These are phyloP conservation scores for Cyclocybe aegerita DNA, from an alignment of 768 basidiomycete species.

Conservation along the genomic window DNA sequence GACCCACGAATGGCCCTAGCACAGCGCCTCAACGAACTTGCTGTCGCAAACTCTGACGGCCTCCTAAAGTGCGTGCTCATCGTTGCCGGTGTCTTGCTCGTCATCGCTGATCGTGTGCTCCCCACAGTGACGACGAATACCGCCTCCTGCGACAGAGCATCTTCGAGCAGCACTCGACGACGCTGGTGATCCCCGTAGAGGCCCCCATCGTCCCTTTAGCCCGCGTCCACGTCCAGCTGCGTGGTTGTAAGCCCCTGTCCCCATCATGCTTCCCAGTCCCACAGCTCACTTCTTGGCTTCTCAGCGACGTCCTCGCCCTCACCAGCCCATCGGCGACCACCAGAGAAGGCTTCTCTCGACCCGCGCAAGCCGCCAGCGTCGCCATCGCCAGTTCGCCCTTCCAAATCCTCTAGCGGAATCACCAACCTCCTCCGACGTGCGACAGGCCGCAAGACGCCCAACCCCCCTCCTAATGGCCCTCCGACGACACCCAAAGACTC, in stretches of 20 bases:
- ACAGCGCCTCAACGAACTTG: slow-evolving; percentile 64
- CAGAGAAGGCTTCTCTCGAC: slow-evolving; percentile 1
- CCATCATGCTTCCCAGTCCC: not conserved
- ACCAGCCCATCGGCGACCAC: slow-evolving; percentile 4
- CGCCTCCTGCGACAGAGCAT: slow-evolving; percentile 66
- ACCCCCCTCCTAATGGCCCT: slow-evolving; percentile 17
- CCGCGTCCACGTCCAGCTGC: slow-evolving; percentile 14
- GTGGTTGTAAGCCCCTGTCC: not conserved
- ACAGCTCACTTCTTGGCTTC: not conserved
- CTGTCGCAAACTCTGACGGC: slow-evolving; percentile 64
- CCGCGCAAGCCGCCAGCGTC: slow-evolving; percentile 8
- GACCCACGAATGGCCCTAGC: slow-evolving; percentile 49
- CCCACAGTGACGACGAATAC: slow-evolving; percentile 68
- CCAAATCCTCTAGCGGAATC: slow-evolving; percentile 28
- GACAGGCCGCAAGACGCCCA: slow-evolving; percentile 29
- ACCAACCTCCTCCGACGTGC: slow-evolving; percentile 37
- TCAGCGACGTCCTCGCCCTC: slow-evolving; percentile 3
- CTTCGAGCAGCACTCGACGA: slow-evolving; percentile 57
- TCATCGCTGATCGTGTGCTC: not conserved
- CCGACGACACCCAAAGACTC: slow-evolving; percentile 14
- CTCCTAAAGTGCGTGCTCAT: slow-evolving; percentile 53
- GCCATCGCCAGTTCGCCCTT: slow-evolving; percentile 12
- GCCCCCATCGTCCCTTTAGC: slow-evolving; percentile 26
- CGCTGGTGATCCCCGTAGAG: slow-evolving; percentile 26
- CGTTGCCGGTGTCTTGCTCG: not conserved